phyloP scores from a whole-genome alignment of 2,329 filamentous ascomycete species.

The Botrytis medusae region DNA sequence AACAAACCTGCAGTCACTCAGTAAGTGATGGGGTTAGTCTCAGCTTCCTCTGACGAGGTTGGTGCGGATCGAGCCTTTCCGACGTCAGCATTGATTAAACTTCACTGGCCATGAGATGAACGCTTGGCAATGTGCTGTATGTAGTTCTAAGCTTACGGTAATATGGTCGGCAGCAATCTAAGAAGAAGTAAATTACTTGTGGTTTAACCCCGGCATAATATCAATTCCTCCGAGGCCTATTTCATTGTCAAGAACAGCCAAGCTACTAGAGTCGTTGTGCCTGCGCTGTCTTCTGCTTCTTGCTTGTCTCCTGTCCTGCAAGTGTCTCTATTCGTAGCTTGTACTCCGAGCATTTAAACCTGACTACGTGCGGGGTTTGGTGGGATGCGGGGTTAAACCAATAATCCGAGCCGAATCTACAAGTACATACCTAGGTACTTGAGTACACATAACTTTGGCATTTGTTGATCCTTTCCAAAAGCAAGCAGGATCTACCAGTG shows the following conservation, averaged over 20 bases:
- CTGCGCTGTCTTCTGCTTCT: not conserved
- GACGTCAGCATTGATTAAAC: not conserved
- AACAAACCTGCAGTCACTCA: not conserved
- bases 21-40: not conserved
- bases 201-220: not conserved
- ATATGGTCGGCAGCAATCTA: not conserved
- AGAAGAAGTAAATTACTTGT: not conserved
- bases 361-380: slow-evolving; percentile 1
- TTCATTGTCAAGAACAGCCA: not conserved
- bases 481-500: not conserved
- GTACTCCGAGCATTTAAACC: not conserved
- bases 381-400: not conserved
- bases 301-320: not conserved
- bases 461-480: not conserved
- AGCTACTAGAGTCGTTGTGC: not conserved
- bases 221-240: not conserved
- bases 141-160: not conserved
- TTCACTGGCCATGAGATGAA: not conserved
- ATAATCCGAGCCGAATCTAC: slow-evolving; percentile 3
- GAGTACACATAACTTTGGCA: not conserved
- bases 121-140: not conserved
- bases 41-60: not conserved
- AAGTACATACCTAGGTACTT: not conserved
- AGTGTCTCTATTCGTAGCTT: not conserved
- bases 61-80: not conserved